A percentile compares a stretch with the other conserved stretches of the same genome.
Evolutionary conservation across 148 eudicot genomes (phyloP).

Genomic region (Limonium bicolor): DNA sequence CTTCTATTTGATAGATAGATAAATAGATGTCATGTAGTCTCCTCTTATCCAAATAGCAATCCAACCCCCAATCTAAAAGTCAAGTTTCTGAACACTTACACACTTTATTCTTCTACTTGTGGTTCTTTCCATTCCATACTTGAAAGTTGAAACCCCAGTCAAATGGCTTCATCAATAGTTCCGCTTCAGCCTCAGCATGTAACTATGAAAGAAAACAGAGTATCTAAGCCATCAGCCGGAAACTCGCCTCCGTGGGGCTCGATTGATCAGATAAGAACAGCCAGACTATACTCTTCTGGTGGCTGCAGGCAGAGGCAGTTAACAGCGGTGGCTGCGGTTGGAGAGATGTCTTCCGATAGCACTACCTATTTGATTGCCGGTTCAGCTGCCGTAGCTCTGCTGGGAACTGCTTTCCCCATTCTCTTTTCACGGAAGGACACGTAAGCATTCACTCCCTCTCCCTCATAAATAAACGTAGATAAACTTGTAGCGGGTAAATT

Average conservation of each 20-base stretch:
- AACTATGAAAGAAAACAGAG: not conserved
- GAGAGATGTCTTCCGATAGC: slow-evolving; percentile 70
- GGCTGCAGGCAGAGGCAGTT: slow-evolving; percentile 7
- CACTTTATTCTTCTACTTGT: too few relatives aligned
- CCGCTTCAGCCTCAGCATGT: slow-evolving; percentile 2
- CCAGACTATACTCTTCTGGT: slow-evolving; percentile 4
- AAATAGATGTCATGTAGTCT: too few relatives aligned
- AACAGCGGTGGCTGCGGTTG: slow-evolving; percentile 35
- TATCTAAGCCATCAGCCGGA: not conserved
- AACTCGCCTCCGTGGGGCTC: not conserved
- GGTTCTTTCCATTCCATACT: too few relatives aligned
- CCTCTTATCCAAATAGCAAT: too few relatives aligned
- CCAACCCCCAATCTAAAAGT: too few relatives aligned
- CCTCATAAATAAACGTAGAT: not conserved
- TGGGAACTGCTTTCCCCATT: slow-evolving; percentile 62
- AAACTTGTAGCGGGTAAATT: too few relatives aligned
- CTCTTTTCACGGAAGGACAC: slow-evolving; percentile 71
- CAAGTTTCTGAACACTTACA: too few relatives aligned
- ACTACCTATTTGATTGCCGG: slow-evolving; percentile 46
- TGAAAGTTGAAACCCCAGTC: too few relatives aligned
- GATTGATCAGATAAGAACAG: not conserved
- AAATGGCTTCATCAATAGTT: not conserved
- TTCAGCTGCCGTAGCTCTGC: slow-evolving; percentile 38
- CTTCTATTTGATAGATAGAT: too few relatives aligned
- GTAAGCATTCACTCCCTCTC: slow-evolving; percentile 12